phyloP scores from a whole-genome alignment of 1,284 basidiomycete species.

The Malassezia furfur region DNA sequence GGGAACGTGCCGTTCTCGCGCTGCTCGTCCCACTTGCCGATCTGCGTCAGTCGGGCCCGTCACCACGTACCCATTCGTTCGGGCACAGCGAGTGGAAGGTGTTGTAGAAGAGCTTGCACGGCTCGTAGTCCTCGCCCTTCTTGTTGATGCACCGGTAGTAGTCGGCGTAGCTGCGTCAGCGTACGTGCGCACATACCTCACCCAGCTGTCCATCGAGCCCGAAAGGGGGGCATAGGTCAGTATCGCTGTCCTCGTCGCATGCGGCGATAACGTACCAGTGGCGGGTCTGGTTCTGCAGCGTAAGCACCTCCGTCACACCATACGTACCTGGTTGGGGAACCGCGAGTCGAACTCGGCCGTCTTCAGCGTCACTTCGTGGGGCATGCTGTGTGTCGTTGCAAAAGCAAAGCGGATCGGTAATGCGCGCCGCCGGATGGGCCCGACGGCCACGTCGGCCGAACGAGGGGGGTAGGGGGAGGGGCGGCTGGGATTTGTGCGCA shows the following conservation, averaged over 20 bases:
- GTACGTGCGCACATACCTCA: conserved; percentile 30
- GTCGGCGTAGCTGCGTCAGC: conserved; percentile 51
- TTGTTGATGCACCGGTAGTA: conserved; percentile 95
- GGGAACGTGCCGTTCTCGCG: conserved; percentile 43
- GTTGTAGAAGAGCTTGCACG: conserved; percentile 97
- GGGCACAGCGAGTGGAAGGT: conserved; percentile 96
- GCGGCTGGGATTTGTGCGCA: too few species aligned
- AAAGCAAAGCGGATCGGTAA: not conserved
- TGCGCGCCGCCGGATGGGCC: not conserved
- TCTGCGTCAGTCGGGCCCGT: conserved; percentile 17
- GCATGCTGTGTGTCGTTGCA: conserved; percentile 20
- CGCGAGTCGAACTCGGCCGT: conserved; percentile 46
- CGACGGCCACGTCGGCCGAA: conserved; percentile 11
- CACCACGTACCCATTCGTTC: conserved; percentile 51
- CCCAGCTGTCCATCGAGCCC: conserved; percentile 27
- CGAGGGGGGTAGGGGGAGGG: too few species aligned
- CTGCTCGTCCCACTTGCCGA: conserved; percentile 48
- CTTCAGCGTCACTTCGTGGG: conserved; percentile 37
- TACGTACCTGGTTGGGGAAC: conserved; percentile 43
- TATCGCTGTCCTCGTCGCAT: not conserved
- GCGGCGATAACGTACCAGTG: conserved; percentile 30
- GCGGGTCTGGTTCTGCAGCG: conserved; percentile 46
- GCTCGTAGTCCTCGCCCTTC: conserved; percentile 93
- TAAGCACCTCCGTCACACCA: not conserved
- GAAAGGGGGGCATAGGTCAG: conserved; percentile 3